Percentiles rank a stretch among this genome's conserved stretches.
Evolutionary conservation across 306 rosid genomes (phyloP).

Genomic region (Ammopiptanthus mongolicus): DNA sequence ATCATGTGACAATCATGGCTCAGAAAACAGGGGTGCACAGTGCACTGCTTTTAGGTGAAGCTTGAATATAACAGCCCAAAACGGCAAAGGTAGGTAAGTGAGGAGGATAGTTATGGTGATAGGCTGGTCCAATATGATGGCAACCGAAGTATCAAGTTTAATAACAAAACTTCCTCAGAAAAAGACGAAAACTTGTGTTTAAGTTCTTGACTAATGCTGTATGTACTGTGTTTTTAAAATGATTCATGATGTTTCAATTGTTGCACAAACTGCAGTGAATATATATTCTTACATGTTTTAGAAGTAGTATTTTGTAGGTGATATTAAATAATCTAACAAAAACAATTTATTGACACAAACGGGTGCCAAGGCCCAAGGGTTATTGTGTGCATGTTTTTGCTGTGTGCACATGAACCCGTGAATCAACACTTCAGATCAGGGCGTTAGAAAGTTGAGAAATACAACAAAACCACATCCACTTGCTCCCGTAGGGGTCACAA

Average conservation of each 20-base stretch:
- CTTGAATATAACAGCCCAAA: conserved; percentile 19
- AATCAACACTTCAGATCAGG: neutral
- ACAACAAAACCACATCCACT: neutral
- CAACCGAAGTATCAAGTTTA: neutral
- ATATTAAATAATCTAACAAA: neutral
- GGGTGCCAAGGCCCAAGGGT: neutral
- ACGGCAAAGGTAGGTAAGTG: neutral
- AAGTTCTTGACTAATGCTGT: conserved; percentile 3
- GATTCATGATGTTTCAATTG: neutral
- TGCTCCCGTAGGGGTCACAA: neutral
- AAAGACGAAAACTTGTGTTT: neutral
- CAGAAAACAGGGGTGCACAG: conserved; percentile 1
- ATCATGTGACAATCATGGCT: conserved; percentile 8
- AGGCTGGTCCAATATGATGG: conserved; percentile 5
- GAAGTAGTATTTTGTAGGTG: no score
- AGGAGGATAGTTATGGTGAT: neutral
- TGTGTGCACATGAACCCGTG: neutral
- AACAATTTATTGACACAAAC: neutral
- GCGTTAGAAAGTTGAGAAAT: neutral
- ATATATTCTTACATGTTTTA: no score
- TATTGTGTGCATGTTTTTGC: neutral
- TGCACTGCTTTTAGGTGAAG: conserved; percentile 8
- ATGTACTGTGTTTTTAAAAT: neutral
- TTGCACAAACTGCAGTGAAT: no score
- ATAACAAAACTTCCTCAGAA: neutral